phyloP scores from a whole-genome alignment of 495 filamentous ascomycete species.

The Bombardia bombarda region DNA sequence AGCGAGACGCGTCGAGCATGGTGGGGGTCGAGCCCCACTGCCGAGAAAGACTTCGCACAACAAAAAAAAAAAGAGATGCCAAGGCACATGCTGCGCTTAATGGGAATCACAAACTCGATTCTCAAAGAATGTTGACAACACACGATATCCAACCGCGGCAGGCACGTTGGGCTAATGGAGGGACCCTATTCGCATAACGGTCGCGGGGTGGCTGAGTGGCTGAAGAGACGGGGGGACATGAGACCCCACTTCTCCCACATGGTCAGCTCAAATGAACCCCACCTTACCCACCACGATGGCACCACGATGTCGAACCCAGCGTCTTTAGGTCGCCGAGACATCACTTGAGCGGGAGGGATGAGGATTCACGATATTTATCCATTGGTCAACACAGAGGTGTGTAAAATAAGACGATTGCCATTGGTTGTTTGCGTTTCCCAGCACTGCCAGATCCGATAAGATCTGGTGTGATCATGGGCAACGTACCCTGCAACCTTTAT shows the following conservation, averaged over 20 bases:
- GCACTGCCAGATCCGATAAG: neutral
- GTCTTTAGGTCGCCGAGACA: too few species aligned
- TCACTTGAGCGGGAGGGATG: too few species aligned
- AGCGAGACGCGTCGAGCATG: too few species aligned
- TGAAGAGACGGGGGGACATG: too few species aligned
- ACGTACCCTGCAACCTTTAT: neutral
- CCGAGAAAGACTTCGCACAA: neutral
- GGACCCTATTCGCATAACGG: constrained; percentile 8
- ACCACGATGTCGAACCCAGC: too few species aligned
- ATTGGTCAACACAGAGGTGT: neutral
- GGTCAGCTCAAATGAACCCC: too few species aligned
- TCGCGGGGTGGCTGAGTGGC: neutral
- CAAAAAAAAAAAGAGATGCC: neutral
- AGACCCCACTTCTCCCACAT: too few species aligned
- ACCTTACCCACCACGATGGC: too few species aligned
- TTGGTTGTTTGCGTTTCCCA: neutral
- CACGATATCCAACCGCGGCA: constrained; percentile 5
- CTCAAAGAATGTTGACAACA: neutral
- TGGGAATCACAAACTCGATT: neutral
- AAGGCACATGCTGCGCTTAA: neutral
- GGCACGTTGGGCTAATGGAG: constrained; percentile 9
- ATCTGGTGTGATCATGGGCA: neutral
- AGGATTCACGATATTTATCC: too few species aligned
- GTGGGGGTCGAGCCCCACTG: too few species aligned
- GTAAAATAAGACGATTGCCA: neutral